phyloP scores from a whole-genome alignment of 306 rosid genomes.

The Senna tora region DNA sequence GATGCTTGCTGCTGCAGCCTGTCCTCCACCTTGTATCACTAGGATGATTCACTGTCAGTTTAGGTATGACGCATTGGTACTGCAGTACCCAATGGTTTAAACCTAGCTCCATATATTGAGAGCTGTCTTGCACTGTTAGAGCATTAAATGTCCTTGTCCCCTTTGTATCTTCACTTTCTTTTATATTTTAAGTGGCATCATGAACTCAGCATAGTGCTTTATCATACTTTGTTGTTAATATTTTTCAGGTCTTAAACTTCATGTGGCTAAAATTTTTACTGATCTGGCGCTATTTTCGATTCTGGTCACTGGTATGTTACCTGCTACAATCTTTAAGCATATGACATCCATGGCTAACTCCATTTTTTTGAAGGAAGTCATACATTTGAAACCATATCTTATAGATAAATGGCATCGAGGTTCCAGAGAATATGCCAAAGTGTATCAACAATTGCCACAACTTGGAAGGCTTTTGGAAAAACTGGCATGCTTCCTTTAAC shows the following conservation, averaged over 20 bases:
- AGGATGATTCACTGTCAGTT: neutral
- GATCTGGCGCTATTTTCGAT: constrained; percentile 94
- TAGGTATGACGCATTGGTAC: neutral
- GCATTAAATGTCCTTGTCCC: neutral
- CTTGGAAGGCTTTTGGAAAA: constrained; percentile 94
- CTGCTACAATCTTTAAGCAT: constrained; percentile 35
- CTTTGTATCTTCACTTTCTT: neutral
- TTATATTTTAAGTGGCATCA: neutral
- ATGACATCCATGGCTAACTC: constrained; percentile 1
- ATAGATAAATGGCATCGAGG: constrained; percentile 83
- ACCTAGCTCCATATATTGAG: neutral
- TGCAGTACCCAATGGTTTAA: neutral
- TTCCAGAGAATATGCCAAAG: constrained; percentile 96
- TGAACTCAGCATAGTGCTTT: constrained; percentile 26
- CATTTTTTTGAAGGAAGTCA: constrained; percentile 23
- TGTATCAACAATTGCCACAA: constrained; percentile 88
- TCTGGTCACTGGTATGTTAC: constrained; percentile 85
- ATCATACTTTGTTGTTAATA: constrained; percentile 31
- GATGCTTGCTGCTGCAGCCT: neutral
- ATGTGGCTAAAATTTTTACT: constrained; percentile 94
- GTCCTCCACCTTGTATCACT: neutral
- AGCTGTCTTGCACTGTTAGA: neutral
- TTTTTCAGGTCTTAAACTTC: constrained; percentile 83
- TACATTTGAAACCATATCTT: constrained; percentile 35
- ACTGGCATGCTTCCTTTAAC: constrained; percentile 98